phyloP scores from a whole-genome alignment of 208 protist genomes.

The Crithidia brevicula region DNA sequence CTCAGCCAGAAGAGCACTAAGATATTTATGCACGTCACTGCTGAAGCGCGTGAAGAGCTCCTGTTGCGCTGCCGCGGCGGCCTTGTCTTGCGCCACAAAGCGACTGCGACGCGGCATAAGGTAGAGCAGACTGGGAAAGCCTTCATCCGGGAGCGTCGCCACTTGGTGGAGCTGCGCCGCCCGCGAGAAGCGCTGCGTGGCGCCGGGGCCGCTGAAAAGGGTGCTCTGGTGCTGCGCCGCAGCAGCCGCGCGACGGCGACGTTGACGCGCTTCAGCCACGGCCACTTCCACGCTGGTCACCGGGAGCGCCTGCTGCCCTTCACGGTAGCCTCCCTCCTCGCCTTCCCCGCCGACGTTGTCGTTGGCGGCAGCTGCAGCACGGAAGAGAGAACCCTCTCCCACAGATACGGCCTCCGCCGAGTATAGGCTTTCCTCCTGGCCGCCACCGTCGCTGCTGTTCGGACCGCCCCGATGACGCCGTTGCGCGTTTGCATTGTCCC shows the following conservation, averaged over 20 bases:
- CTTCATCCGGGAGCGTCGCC: slow-evolving; percentile 46
- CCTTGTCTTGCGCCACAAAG: slow-evolving; percentile 25
- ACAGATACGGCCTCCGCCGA: slow-evolving; percentile 10
- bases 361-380: neutral
- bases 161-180: slow-evolving; percentile 38
- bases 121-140: slow-evolving; percentile 52
- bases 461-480: too few relatives aligned
- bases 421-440: slow-evolving; percentile 19
- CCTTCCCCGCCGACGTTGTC: neutral
- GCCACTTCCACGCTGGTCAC: slow-evolving; percentile 5
- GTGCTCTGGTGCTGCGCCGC: slow-evolving; percentile 4
- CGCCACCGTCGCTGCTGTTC: neutral
- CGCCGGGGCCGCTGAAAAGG: neutral
- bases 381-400: neutral
- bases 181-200: slow-evolving; percentile 23
- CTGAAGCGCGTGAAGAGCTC: slow-evolving; percentile 35
- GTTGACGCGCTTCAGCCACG: slow-evolving; percentile 13
- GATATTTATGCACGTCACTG: slow-evolving; percentile 27
- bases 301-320: neutral
- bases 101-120: slow-evolving; percentile 41
- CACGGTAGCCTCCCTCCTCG: too few relatives aligned
- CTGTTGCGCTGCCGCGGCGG: slow-evolving; percentile 28
- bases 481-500: too few relatives aligned
- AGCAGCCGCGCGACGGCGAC: neutral
- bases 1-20: slow-evolving; percentile 11